phyloP scores from a whole-genome alignment of 1,139 yeast species.

The Pichia sp. region DNA sequence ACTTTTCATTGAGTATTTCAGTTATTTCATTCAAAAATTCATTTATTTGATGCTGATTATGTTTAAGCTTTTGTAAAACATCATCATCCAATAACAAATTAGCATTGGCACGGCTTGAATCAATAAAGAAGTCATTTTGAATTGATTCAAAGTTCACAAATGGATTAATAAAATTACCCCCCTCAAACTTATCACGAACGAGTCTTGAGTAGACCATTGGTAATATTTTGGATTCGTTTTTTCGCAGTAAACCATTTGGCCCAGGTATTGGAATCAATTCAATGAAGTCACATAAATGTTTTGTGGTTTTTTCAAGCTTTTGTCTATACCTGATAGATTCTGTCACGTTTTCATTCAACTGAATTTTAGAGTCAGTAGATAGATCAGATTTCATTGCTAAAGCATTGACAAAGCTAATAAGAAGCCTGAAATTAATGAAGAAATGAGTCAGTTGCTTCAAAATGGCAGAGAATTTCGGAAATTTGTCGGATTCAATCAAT shows the following conservation, averaged over 20 bases:
- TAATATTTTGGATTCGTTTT: slow-evolving; percentile 26
- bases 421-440: slow-evolving; percentile 44
- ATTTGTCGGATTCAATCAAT: slow-evolving; percentile 36
- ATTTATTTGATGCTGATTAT: slow-evolving; percentile 32
- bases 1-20: slow-evolving; percentile 31
- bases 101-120: slow-evolving; percentile 25
- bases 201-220: slow-evolving; percentile 69
- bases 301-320: slow-evolving; percentile 29
- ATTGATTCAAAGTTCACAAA: slow-evolving; percentile 30
- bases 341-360: slow-evolving; percentile 24
- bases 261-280: slow-evolving; percentile 26
- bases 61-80: slow-evolving; percentile 33
- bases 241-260: slow-evolving; percentile 1
- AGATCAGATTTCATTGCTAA: neutral
- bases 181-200: slow-evolving; percentile 53
- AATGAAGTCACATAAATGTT: slow-evolving; percentile 23
- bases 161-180: slow-evolving; percentile 70
- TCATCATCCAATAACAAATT: slow-evolving; percentile 44
- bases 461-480: slow-evolving; percentile 37
- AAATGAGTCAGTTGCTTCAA: slow-evolving; percentile 44
- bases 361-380: neutral
- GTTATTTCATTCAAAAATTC: slow-evolving; percentile 35
- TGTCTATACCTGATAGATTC: slow-evolving; percentile 33
- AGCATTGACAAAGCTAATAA: slow-evolving; percentile 3
- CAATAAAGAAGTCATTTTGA: slow-evolving; percentile 13